These are phyloP conservation scores for Penicillium manginii DNA, from an alignment of 495 filamentous ascomycete species.

Conservation along the genomic window DNA sequence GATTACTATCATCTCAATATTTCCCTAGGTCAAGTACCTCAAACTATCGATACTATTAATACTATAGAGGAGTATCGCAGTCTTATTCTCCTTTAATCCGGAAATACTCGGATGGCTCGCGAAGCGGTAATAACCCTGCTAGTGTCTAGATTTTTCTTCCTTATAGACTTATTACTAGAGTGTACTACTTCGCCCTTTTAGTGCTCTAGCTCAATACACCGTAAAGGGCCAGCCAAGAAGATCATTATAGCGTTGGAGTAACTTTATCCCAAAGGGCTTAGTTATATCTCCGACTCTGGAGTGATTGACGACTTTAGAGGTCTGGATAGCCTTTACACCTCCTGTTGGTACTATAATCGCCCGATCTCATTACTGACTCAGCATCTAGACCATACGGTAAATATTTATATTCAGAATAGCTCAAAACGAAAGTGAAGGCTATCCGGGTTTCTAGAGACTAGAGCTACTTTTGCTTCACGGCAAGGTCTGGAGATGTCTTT, in stretches of 20 bases:
- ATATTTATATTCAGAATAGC: constrained; percentile 20
- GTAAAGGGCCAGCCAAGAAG: constrained; percentile 17
- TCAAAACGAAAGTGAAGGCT: constrained; percentile 22
- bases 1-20: constrained; percentile 7
- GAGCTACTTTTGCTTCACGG: constrained; percentile 12
- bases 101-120: constrained; percentile 18
- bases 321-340: constrained; percentile 15
- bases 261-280: constrained; percentile 17
- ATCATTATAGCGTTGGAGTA: constrained; percentile 19
- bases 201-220: constrained; percentile 22
- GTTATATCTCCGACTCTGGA: constrained; percentile 19
- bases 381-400: constrained; percentile 16
- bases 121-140: constrained; percentile 24
- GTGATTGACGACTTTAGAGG: constrained; percentile 17
- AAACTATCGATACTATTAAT: constrained; percentile 20
- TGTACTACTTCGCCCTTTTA: constrained; percentile 16
- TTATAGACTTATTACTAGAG: constrained; percentile 9
- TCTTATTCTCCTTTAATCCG: constrained; percentile 21
- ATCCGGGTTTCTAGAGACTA: constrained; percentile 21
- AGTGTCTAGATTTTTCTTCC: constrained; percentile 26
- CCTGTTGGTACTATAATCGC: constrained; percentile 20
- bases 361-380: constrained; percentile 17
- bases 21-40: not conserved
- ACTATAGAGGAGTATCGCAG: constrained; percentile 28
- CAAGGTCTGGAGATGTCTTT: constrained; percentile 19